Evolutionary conservation across 148 eudicot genomes (phyloP), one percentile per base, ranked within the genome.

Genomic region (Drosera capensis): DNA sequence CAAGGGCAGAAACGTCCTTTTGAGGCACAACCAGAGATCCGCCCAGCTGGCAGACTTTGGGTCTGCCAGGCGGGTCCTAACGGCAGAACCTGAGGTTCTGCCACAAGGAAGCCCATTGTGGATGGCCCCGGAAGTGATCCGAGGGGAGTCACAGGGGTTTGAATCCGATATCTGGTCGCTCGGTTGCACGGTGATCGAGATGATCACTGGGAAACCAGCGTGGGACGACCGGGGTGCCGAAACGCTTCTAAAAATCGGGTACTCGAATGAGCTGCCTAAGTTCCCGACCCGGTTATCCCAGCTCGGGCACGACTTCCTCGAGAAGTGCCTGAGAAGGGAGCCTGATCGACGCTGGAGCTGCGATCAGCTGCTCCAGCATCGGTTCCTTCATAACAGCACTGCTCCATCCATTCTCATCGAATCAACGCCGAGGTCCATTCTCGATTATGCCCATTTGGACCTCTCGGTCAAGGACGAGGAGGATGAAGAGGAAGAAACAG

Each of bases 61-160:
- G 0, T 62, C 93, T 2, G 71, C 96, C 8, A 54, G 26, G 11
- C 18, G 20, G 35, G 28, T 29, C 0, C 14, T 3, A 0, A 30
- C 23, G 28, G 45, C 19, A 43, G 35, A 15, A 35, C 11, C 3
- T 41, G 16, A 50, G 13, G 24, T 40, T 9, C 20, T 36, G 52
- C 68, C 92, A 39, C 83, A 86, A 44, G 96, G 96, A 0, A 86
- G 87, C 15, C 96, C 96, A 7, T 46, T 86, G 1, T 86, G 93
- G 93, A 81, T 81, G 96, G 93, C 93, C 0, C 96, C 96, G 16
- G 96, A 86, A 57, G 93, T 76, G 17, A 49, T 86, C 3, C 71
- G 93, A 0, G 68, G 84, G 18, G 87, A 81, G 30, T 68, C 68
- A 14, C 96, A 86, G 35, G 81, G 79, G 25, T 70, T 58, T 4